Conservation (phyloP, 1,284 basidiomycete genomes). For the Malassezia nana region DNA sequence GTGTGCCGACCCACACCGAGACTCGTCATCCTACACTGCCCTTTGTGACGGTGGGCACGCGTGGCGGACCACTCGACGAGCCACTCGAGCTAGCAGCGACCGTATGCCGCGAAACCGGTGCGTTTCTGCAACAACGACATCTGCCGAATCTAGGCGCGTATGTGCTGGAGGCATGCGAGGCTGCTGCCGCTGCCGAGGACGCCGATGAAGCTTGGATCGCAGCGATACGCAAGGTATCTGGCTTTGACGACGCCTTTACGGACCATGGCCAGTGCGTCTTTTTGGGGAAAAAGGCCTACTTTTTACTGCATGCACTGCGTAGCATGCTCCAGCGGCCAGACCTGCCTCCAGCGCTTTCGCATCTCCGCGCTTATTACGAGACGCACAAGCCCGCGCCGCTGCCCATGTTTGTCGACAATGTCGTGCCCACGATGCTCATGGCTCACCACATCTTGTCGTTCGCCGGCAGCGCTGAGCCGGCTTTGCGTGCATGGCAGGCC, state of each 20-base stretch:
- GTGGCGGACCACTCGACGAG: conserved; percentile 62
- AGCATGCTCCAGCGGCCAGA: conserved; percentile 50
- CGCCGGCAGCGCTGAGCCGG: conserved; percentile 40
- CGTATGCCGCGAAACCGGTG: conserved; percentile 64
- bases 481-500: not conserved
- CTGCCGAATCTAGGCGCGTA: conserved; percentile 65
- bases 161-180: conserved; percentile 59
- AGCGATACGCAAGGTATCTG: conserved; percentile 19
- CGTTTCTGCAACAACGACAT: conserved; percentile 56
- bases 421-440: conserved; percentile 69
- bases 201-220: conserved; percentile 9
- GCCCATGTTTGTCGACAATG: conserved; percentile 76
- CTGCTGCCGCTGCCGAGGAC: conserved; percentile 49
- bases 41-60: conserved; percentile 63
- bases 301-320: conserved; percentile 63
- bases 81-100: conserved; percentile 60
- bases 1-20: conserved; percentile 53
- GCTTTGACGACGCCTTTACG: conserved; percentile 31
- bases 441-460: conserved; percentile 66
- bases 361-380: not conserved
- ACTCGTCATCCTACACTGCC: conserved; percentile 60
- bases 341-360: not conserved
- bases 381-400: conserved; percentile 37
- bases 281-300: conserved; percentile 78
- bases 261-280: conserved; percentile 53